Evolutionary conservation across 2,329 filamentous ascomycete species (phyloP).

Genomic region (Penicillium sp.): DNA sequence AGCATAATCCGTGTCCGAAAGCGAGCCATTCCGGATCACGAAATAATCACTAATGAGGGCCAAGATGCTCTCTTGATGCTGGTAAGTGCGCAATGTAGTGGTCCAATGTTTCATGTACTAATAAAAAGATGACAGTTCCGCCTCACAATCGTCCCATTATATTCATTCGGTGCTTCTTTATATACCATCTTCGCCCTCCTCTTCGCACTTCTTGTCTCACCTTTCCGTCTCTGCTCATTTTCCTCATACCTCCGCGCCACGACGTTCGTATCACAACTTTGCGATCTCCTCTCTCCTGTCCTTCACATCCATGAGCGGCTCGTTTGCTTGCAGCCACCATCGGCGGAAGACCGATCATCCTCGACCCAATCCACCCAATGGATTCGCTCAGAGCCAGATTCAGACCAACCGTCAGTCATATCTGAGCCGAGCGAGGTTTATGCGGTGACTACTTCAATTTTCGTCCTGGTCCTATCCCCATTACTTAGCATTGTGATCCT

Average conservation of each 20-base stretch:
- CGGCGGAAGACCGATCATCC: conserved; percentile 21
- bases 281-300: conserved; percentile 52
- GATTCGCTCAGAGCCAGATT: conserved; percentile 44
- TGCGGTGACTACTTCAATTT: conserved; percentile 43
- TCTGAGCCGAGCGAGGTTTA: conserved; percentile 36
- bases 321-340: conserved; percentile 26
- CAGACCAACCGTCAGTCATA: conserved; percentile 21
- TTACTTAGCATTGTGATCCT: conserved; percentile 57
- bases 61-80: conserved; percentile 48
- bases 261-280: conserved; percentile 51
- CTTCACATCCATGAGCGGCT: conserved; percentile 49
- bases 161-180: conserved; percentile 53
- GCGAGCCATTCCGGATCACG: conserved; percentile 28
- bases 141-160: conserved; percentile 53
- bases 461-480: conserved; percentile 56
- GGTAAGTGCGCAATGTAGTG: conserved; percentile 26
- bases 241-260: conserved; percentile 44
- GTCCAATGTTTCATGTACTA: conserved; percentile 1
- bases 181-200: conserved; percentile 55
- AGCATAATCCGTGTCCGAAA: conserved; percentile 28
- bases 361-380: conserved; percentile 33
- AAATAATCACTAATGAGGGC: conserved; percentile 26
- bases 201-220: conserved; percentile 51
- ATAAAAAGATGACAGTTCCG: conserved; percentile 45
- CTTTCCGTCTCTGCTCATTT: conserved; percentile 54